Conservation (phyloP, 257 asterid species). For the Craterostigma plantagineum region DNA sequence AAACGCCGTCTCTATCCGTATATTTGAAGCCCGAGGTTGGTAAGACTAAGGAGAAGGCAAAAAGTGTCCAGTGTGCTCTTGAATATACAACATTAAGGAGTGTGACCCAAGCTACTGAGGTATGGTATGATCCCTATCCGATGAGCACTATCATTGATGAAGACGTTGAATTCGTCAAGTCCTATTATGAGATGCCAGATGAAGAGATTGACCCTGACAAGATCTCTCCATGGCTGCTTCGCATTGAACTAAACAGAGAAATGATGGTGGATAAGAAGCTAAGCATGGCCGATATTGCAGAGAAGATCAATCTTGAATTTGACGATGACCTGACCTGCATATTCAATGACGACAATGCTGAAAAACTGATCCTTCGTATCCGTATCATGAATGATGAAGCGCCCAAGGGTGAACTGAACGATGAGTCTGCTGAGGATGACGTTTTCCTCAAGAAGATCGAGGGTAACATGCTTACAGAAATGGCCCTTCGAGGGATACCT, state of each 20-base stretch:
- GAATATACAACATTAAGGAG: conserved; percentile 91
- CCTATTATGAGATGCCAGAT: conserved; percentile 96
- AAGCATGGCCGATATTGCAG: conserved; percentile 99
- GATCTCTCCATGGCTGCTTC: conserved; percentile 98
- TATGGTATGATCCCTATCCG: conserved; percentile 97
- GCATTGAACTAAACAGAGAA: conserved; percentile 83
- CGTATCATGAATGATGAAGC: conserved; percentile 99
- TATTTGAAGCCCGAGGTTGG: conserved; percentile 65
- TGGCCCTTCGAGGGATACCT: conserved; percentile 98
- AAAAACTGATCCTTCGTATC: conserved; percentile 86
- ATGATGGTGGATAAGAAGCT: conserved; percentile 99
- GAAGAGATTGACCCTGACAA: conserved; percentile 93
- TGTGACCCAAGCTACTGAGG: conserved; percentile 97
- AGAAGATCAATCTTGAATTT: conserved; percentile 78
- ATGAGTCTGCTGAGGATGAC: conserved; percentile 95
- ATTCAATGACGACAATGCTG: conserved; percentile 95
- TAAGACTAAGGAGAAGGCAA: conserved; percentile 79
- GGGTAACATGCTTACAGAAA: conserved; percentile 95
- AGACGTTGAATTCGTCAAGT: conserved; percentile 85
- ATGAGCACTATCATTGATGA: conserved; percentile 80
- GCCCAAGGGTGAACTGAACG: conserved; percentile 74
- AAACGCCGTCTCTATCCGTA: conserved; percentile 94
- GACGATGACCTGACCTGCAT: conserved; percentile 87
- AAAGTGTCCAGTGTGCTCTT: conserved; percentile 91
- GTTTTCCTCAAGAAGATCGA: conserved; percentile 94